Base-by-base conservation (phyloP, 768 basidiomycete genomes). In the Phlebiopsis gigantea region DNA sequence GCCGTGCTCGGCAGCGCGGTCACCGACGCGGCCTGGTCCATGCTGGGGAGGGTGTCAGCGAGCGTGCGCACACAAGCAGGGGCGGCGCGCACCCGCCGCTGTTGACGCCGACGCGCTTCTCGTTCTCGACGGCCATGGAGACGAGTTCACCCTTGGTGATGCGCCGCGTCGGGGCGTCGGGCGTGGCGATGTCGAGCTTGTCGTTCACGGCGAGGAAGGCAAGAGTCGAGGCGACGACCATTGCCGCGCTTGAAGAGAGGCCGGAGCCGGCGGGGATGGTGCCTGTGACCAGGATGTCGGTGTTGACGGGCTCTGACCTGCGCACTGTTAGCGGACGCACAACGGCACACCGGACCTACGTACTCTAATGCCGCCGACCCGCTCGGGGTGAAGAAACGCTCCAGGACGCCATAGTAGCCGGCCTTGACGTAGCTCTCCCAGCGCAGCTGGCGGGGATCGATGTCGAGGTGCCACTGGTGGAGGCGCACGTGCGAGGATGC, bases 371-470 rank as follows among this genome's bases (percentile, higher is more conserved):
- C 45, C 12, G 45, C 5, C 10, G 46, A 29, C 1, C 29, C 28
- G 4, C 41, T 1, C n/a, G 62, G 54, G 17, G 56, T 57, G 30
- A 61, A 59, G 14, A 58, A 58, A 24, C 26, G 34, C 46, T 41
- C 44, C 22, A 57, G 46, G 12, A 74, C 84, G 57, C 90, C 90
- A 67, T 87, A 88, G 64, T 90, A 91, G 17, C 87, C 89, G 0
- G 89, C 90, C 68, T 93, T 92, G 63, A 93, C 82, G 68, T 92
- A 93, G 65, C 87, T 91, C 65, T 90, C 89, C 92, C 91, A 93
- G 49, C 87, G 73, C 31, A 91, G 71, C 60, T 84, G 79, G 31
- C 77, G 74, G 30, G 79, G 85, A 64, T 87, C 79, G 59, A 92
- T 92, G 48, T 87, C 87, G 14, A 93, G 72, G 61, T 85, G 76